phyloP scores from a whole-genome alignment of 495 filamentous ascomycete species.

The Staphylotrichum tortipilum region DNA sequence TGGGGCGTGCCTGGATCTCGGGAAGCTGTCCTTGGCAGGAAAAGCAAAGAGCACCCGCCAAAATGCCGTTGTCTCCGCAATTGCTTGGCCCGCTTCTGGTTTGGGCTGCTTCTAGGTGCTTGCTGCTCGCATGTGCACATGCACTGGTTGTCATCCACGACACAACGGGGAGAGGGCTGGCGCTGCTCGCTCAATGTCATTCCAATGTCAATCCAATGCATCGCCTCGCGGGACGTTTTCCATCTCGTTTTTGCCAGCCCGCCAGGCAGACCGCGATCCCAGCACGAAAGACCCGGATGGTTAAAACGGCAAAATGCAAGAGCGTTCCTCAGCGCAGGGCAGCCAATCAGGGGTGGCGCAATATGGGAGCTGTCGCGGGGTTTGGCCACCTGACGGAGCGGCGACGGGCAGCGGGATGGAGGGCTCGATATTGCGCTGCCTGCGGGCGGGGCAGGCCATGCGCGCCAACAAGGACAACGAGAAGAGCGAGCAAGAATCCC shows the following conservation, averaged over 20 bases:
- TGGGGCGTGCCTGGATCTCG: neutral
- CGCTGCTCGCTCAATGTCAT: no score
- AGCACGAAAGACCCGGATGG: slow-evolving; percentile 1
- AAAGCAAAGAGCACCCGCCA: neutral
- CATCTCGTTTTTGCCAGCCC: no score
- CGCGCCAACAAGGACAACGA: no score
- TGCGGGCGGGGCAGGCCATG: no score
- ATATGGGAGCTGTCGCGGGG: neutral
- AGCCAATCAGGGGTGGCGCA: neutral
- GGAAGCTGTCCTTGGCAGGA: neutral
- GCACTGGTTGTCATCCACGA: no score
- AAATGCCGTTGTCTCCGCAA: neutral
- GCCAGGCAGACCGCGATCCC: no score
- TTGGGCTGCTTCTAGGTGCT: no score
- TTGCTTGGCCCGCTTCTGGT: neutral
- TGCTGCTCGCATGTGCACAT: no score
- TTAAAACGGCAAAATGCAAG: slow-evolving; percentile 7
- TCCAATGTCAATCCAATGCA: no score
- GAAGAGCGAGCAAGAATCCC: no score
- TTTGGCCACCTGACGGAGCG: neutral
- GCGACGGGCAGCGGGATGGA: neutral
- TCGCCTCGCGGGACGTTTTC: no score
- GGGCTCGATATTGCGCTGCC: neutral
- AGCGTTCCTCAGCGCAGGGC: neutral
- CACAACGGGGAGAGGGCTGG: no score